Percentiles rank a stretch among this genome's conserved stretches.
These are phyloP conservation scores for Colletotrichum horii DNA, from an alignment of 2,329 filamentous ascomycete genomes.

Conservation along the genomic window DNA sequence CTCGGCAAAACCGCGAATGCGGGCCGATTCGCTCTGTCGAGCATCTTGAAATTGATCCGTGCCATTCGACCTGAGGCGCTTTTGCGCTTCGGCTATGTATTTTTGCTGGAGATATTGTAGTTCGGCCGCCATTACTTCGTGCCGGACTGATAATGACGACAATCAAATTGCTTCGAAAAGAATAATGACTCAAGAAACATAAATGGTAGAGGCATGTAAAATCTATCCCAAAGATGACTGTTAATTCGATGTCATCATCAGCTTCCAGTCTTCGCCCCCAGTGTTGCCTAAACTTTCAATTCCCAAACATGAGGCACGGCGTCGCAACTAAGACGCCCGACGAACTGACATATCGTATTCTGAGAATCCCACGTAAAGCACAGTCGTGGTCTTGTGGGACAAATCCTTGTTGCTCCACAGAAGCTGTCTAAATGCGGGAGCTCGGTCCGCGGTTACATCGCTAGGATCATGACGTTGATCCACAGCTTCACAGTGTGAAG, in stretches of 20 bases:
- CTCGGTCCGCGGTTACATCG: not conserved
- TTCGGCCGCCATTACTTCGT: not conserved
- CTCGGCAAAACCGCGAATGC: not conserved
- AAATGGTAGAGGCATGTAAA: not conserved
- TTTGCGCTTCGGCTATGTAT: not conserved
- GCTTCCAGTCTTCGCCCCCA: not conserved
- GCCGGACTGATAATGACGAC: not conserved
- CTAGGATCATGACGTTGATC: not conserved
- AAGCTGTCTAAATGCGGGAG: not conserved
- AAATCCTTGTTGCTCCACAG: not conserved
- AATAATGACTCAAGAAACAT: not conserved
- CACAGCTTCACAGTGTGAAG: not conserved
- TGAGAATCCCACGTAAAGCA: not conserved
- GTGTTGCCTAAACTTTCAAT: not conserved
- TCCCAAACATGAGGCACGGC: not conserved
- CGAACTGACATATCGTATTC: not conserved
- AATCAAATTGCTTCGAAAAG: not conserved
- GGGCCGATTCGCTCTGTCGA: not conserved
- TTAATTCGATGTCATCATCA: not conserved
- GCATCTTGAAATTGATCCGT: not conserved
- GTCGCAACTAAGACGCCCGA: not conserved
- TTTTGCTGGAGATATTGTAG: not conserved
- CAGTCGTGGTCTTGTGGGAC: not conserved
- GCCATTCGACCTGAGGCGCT: not conserved
- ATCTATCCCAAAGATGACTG: not conserved